A percentile compares a stretch with the other conserved stretches of the same genome.
These are phyloP conservation scores for Croton laevigatus DNA, from an alignment of 441 rosid genomes.

Conservation along the genomic window DNA sequence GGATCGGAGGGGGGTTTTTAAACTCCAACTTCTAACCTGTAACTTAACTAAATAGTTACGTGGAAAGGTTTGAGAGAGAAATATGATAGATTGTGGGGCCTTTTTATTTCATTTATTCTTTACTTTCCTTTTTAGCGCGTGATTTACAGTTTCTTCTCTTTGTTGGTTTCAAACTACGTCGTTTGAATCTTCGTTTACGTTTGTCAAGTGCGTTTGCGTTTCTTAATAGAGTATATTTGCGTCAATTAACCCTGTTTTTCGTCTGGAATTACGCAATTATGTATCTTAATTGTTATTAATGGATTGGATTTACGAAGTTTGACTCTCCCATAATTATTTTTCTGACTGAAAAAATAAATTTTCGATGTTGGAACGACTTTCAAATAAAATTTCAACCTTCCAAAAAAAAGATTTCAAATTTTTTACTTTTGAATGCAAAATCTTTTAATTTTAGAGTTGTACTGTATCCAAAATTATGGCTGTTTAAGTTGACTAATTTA, in stretches of 20 bases:
- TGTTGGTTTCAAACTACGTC: background rate
- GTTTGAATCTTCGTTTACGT: background rate
- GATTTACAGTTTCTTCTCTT: background rate
- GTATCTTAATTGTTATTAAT: background rate
- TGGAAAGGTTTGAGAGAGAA: constrained; percentile 4
- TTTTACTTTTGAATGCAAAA: too few species aligned
- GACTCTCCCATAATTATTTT: background rate
- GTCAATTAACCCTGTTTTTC: constrained; percentile 21
- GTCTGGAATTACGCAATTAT: constrained; percentile 8
- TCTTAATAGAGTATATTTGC: background rate
- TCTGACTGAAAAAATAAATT: too few species aligned
- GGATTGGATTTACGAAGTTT: background rate
- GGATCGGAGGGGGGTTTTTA: constrained; percentile 26
- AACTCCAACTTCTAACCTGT: constrained; percentile 76
- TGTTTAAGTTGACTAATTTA: too few species aligned
- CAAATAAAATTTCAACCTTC: too few species aligned
- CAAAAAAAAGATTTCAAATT: too few species aligned
- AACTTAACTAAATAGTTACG: constrained; percentile 54
- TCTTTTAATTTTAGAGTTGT: too few species aligned
- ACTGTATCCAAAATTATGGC: too few species aligned
- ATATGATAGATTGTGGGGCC: constrained; percentile 9
- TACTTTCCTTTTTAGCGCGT: constrained; percentile 12
- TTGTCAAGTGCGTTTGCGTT: background rate
- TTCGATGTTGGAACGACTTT: too few species aligned
- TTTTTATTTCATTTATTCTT: background rate